These are phyloP conservation scores for Acmispon strigosus DNA, from an alignment of 306 rosid species.

Conservation along the genomic window DNA sequence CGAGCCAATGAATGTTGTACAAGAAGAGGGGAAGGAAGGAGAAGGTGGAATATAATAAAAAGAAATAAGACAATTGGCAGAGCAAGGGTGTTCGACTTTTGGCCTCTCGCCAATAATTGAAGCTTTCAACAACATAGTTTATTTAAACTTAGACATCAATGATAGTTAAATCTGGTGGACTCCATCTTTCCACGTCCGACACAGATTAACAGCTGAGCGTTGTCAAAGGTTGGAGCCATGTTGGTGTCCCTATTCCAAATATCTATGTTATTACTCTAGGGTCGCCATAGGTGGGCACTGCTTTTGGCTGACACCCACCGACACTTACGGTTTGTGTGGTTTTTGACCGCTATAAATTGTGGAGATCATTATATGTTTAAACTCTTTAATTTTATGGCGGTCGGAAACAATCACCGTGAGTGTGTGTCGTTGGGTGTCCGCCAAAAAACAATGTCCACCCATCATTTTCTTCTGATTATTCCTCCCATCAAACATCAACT, in stretches of 20 bases:
- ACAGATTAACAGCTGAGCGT: conserved; percentile 37
- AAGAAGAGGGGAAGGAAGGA: background rate
- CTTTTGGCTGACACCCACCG: no score
- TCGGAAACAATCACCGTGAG: no score
- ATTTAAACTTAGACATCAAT: conserved; percentile 25
- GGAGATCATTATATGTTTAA: no score
- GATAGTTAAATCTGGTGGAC: conserved; percentile 34
- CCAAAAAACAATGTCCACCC: no score
- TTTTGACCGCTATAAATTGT: no score
- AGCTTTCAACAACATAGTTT: conserved; percentile 16
- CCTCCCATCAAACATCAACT: conserved; percentile 49
- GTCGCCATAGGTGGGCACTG: no score
- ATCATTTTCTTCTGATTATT: background rate
- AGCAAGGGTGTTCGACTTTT: conserved; percentile 25
- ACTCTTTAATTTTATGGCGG: no score
- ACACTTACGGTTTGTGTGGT: no score
- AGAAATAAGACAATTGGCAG: conserved; percentile 16
- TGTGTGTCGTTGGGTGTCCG: no score
- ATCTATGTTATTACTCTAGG: conserved; percentile 30
- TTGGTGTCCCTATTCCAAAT: conserved; percentile 51
- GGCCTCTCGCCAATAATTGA: conserved; percentile 35
- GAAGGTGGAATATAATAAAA: background rate
- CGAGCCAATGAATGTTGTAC: conserved; percentile 15
- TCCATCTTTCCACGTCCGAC: conserved; percentile 81
- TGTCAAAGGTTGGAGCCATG: conserved; percentile 60